Evolutionary conservation across 805 yeast genomes (phyloP).

Genomic region (Myxozyma vanderwaltii): DNA sequence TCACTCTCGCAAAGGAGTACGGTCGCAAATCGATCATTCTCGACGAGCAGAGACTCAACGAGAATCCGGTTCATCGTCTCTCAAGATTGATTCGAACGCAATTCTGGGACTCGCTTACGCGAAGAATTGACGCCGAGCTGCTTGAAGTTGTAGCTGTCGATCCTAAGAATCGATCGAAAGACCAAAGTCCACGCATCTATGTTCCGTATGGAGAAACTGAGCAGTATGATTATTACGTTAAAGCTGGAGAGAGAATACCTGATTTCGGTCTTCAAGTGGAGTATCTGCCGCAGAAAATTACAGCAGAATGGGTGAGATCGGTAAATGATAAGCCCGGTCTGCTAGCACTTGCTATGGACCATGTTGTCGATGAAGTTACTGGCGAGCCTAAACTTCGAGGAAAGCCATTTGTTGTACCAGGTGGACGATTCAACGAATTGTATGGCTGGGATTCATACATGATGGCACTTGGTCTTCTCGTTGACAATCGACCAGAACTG

Average conservation of each 20-base stretch:
- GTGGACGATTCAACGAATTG: constrained; percentile 93
- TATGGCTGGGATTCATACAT: constrained; percentile 99
- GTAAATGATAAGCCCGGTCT: constrained; percentile 83
- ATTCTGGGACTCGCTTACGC: constrained; percentile 79
- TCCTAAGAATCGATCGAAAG: constrained; percentile 67
- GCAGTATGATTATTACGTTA: constrained; percentile 67
- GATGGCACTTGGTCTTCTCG: constrained; percentile 79
- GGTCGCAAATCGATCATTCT: constrained; percentile 77
- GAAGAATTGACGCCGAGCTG: constrained; percentile 64
- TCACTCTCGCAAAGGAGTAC: constrained; percentile 79
- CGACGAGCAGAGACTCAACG: constrained; percentile 81
- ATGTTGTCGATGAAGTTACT: constrained; percentile 51
- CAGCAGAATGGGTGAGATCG: constrained; percentile 75
- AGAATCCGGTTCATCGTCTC: constrained; percentile 81
- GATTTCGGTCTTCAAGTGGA: constrained; percentile 68
- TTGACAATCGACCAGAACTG: constrained; percentile 63
- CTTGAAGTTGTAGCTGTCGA: constrained; percentile 74
- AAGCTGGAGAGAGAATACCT: constrained; percentile 58
- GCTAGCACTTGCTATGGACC: constrained; percentile 73
- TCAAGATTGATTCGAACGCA: constrained; percentile 69
- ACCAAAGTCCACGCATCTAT: constrained; percentile 72
- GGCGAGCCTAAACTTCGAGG: constrained; percentile 59
- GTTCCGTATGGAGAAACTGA: constrained; percentile 69
- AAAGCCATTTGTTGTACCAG: constrained; percentile 91
- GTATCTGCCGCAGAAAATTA: constrained; percentile 70